Evolutionary conservation across 352 stramenopile genomes (phyloP), one percentile per base, ranked within the genome.

Genomic region (Phytophthora citrophthora): DNA sequence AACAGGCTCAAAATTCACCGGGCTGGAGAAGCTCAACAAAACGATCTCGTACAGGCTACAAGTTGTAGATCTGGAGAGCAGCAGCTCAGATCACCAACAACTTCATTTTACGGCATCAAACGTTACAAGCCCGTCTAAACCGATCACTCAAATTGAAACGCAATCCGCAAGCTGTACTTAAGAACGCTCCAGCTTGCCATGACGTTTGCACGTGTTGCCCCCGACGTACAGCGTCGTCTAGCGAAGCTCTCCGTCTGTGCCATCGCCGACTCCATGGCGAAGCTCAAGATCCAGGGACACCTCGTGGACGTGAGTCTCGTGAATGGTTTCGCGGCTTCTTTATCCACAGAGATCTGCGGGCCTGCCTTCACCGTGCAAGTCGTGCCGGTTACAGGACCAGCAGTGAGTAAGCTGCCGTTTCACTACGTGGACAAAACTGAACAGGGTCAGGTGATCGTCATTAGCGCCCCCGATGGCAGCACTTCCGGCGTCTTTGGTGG

Each of bases 391-490:
- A 91, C 81, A 26, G 83, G 86, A 16, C 27, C 77, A 11, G 15
- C 12, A 51, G 47, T 70, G 7, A 50, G 45, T 15, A 70, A 70
- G 15, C 5, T 64, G 1, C 31, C 81, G 32, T 90, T 89, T 60
- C 88, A 90, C 74, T 93, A 95, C 58, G 74, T 95, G 13, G 84
- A 93, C 63, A 89, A 80, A 53, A 72, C 79, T 13, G 83, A 91
- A 34, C 80, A 79, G 59, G 84, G 86, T 9, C 82, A 93, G 29
- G 84, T 95, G 20, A 79, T 95, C 34, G 86, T 93, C 15, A 91
- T 95, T 39, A 91, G 81, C 40, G 76, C 86, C 7, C 86, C 86
- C 0, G 52, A 68, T 12, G 71, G 76, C 1, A 72, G 67, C 48
- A 89, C 71, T 12, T 78, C 76, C 10, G 83, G 81, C 0, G 83